A percentile compares a stretch with the other conserved stretches of the same genome.
Evolutionary conservation across 2,329 filamentous ascomycete species (phyloP).

Genomic region (Coleophoma eucalyptorum): DNA sequence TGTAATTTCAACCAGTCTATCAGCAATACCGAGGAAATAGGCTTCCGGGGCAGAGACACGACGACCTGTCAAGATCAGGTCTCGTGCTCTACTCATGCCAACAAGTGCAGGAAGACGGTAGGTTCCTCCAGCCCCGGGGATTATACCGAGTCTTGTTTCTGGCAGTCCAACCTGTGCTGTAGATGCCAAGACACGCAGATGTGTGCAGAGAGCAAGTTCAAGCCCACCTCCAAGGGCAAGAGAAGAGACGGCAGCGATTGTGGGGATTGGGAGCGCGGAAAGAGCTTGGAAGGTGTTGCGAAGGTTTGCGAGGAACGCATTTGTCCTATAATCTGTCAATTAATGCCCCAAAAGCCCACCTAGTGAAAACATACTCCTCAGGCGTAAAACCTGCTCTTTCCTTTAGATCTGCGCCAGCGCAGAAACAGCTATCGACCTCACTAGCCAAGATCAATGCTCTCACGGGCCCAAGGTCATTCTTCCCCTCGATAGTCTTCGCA

Average conservation of each 20-base stretch:
- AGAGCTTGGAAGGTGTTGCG: constrained; percentile 73
- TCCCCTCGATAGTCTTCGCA: constrained; percentile 36
- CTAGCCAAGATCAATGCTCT: constrained; percentile 81
- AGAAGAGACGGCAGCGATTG: constrained; percentile 82
- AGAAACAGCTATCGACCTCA: constrained; percentile 83
- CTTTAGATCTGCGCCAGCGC: constrained; percentile 91
- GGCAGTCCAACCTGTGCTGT: constrained; percentile 78
- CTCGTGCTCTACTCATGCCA: constrained; percentile 76
- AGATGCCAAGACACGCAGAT: constrained; percentile 82
- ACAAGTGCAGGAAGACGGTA: constrained; percentile 81
- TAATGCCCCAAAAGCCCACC: neutral
- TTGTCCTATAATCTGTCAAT: constrained; percentile 53
- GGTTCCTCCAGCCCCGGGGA: constrained; percentile 91
- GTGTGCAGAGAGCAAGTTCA: constrained; percentile 84
- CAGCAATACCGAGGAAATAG: constrained; percentile 86
- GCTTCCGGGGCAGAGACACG: constrained; percentile 79
- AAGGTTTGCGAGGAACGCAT: constrained; percentile 72
- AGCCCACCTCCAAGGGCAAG: constrained; percentile 89
- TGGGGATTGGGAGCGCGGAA: constrained; percentile 76
- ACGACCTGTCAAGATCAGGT: constrained; percentile 88
- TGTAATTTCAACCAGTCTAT: constrained; percentile 80
- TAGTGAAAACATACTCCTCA: constrained; percentile 57
- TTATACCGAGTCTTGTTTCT: constrained; percentile 89
- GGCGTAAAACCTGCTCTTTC: constrained; percentile 74
- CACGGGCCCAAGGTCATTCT: constrained; percentile 53